These are phyloP conservation scores for Urochloa ruziziensis DNA, from an alignment of 176 grass and related monocot species.

Conservation along the genomic window DNA sequence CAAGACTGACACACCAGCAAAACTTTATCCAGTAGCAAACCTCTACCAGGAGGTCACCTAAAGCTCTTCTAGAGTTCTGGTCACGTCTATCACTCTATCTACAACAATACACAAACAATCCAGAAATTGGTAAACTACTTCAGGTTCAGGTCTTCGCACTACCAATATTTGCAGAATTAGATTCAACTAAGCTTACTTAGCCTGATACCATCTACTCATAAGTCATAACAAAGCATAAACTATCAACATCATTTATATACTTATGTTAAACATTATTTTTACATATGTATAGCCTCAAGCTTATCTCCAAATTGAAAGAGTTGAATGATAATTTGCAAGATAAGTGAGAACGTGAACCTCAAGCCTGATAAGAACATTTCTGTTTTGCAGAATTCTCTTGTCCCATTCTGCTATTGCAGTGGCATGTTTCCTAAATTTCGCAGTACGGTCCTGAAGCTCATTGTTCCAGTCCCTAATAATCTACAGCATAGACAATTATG, in stretches of 20 bases:
- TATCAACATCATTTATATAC: too few relatives aligned
- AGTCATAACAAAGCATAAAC: neutral
- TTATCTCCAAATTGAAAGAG: neutral
- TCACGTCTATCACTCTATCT: neutral
- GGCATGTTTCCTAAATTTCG: conserved; percentile 94
- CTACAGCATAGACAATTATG: conserved; percentile 36
- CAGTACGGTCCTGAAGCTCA: conserved; percentile 94
- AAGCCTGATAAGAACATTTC: conserved; percentile 95
- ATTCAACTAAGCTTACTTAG: neutral
- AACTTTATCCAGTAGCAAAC: neutral
- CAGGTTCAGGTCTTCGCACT: neutral
- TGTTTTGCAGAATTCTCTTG: conserved; percentile 93
- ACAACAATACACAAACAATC: neutral
- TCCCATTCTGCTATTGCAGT: conserved; percentile 95
- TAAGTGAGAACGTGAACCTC: conserved; percentile 46
- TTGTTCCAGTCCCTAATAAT: conserved; percentile 98
- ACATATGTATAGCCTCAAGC: neutral
- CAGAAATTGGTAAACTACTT: neutral
- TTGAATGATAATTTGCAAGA: neutral
- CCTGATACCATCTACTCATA: neutral
- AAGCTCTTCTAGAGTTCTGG: neutral
- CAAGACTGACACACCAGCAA: neutral
- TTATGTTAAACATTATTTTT: too few relatives aligned
- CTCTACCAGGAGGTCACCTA: neutral
- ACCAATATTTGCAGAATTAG: neutral